Conservation (phyloP, 192 early-diverging fungal species). For the Linnemannia zychae region DNA sequence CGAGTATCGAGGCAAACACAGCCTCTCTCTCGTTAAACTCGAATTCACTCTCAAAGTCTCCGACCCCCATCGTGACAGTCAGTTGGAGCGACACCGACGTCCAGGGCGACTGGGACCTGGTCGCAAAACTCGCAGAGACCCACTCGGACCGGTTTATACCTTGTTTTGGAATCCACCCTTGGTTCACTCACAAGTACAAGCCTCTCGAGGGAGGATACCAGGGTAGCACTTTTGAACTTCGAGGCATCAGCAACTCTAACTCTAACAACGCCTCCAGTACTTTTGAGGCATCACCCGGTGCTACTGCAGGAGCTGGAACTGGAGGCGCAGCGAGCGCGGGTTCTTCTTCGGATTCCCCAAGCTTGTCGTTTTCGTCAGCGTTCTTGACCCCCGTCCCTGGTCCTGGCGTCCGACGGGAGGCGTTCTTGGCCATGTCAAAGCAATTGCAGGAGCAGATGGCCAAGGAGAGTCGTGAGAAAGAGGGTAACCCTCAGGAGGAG, state of each 20-base stretch:
- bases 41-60: not conserved
- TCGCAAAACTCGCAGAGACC: conserved; percentile 42
- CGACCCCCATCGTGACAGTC: conserved; percentile 34
- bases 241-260: conserved; percentile 6
- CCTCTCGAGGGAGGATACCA: conserved; percentile 7
- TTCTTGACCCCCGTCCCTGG: conserved; percentile 24
- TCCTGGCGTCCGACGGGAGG: conserved; percentile 19
- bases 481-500: not conserved
- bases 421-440: conserved; percentile 51
- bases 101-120: conserved; percentile 58
- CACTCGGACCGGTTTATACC: conserved; percentile 54
- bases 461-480: conserved; percentile 14
- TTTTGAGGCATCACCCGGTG: not conserved
- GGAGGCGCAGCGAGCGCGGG: not conserved
- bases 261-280: not conserved
- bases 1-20: not conserved
- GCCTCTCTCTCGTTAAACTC: conserved; percentile 20
- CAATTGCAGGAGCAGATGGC: conserved; percentile 49
- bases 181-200: conserved; percentile 53
- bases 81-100: conserved; percentile 49
- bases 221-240: conserved; percentile 18
- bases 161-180: conserved; percentile 58
- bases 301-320: no score
- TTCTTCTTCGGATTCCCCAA: not conserved
- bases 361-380: conserved; percentile 28